phyloP scores from a whole-genome alignment of 306 rosid species.

The Ormosia semicastrata region DNA sequence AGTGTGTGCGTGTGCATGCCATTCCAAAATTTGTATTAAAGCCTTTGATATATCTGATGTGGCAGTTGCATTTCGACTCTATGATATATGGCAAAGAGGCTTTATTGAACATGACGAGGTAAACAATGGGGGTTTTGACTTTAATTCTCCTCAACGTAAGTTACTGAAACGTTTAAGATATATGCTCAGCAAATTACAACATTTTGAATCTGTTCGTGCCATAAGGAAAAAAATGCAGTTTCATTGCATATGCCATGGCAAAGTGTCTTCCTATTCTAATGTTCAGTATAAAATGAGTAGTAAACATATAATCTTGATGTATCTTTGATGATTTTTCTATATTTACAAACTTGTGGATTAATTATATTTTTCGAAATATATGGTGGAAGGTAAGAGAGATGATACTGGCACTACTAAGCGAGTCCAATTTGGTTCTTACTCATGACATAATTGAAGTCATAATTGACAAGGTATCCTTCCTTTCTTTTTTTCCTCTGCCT shows the following conservation, averaged over 20 bases:
- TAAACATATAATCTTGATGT: too few species aligned
- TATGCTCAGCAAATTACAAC: neutral
- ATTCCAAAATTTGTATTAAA: neutral
- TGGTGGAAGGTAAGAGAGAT: constrained; percentile 54
- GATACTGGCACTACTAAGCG: constrained; percentile 51
- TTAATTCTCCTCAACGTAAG: neutral
- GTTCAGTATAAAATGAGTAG: neutral
- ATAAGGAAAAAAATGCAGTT: neutral
- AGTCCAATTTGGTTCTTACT: constrained; percentile 53
- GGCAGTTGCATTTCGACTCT: constrained; percentile 59
- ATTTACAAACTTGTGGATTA: neutral
- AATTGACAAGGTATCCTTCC: constrained; percentile 42
- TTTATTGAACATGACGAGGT: constrained; percentile 58
- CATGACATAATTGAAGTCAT: constrained; percentile 48
- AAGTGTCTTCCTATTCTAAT: neutral
- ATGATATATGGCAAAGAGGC: constrained; percentile 51
- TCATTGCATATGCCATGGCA: neutral
- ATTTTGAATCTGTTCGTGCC: neutral
- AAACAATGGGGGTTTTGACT: neutral
- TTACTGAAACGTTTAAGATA: neutral
- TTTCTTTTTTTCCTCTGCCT: neutral
- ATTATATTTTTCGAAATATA: neutral
- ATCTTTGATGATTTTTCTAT: neutral
- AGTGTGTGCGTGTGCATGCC: neutral
- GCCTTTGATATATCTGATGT: constrained; percentile 9